A percentile compares a stretch with the other conserved stretches of the same genome.
These are phyloP conservation scores for Saturnispora saitoi DNA, from an alignment of 805 yeast genomes.

Conservation along the genomic window DNA sequence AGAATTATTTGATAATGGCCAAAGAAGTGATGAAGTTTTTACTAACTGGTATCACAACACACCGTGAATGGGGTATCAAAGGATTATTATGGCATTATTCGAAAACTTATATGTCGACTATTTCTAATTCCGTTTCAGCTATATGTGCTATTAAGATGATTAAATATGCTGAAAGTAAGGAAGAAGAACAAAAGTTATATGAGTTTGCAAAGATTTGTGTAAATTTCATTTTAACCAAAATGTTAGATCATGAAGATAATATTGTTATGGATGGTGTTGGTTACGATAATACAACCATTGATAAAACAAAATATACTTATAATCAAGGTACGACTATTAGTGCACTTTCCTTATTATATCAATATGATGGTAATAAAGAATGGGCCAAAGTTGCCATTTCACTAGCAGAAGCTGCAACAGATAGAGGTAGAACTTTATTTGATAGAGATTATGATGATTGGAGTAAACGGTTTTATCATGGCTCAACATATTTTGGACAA, in stretches of 20 bases:
- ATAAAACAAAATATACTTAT: slow-evolving; percentile 54
- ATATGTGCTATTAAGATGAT: slow-evolving; percentile 58
- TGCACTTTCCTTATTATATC: slow-evolving; percentile 42
- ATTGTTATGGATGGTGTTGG: slow-evolving; percentile 56
- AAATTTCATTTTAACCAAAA: slow-evolving; percentile 45
- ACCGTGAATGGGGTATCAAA: slow-evolving; percentile 38
- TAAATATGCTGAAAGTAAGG: slow-evolving; percentile 36
- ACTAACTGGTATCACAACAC: slow-evolving; percentile 55
- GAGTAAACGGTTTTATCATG: slow-evolving; percentile 55
- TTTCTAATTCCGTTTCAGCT: slow-evolving; percentile 48
- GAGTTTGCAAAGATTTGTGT: slow-evolving; percentile 53
- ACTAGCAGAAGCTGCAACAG: slow-evolving; percentile 52
- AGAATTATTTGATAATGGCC: slow-evolving; percentile 44
- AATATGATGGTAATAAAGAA: slow-evolving; percentile 39
- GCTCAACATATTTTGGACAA: slow-evolving; percentile 54
- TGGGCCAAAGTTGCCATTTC: slow-evolving; percentile 40
- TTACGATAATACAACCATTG: slow-evolving; percentile 34
- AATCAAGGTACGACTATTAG: slow-evolving; percentile 60
- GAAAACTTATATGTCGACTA: slow-evolving; percentile 49
- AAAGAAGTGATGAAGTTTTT: slow-evolving; percentile 51
- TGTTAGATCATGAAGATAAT: slow-evolving; percentile 47
- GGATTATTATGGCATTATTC: slow-evolving; percentile 63
- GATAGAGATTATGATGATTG: slow-evolving; percentile 51
- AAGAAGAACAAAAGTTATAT: slow-evolving; percentile 37
- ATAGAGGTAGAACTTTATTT: slow-evolving; percentile 47